Evolutionary conservation across 805 yeast species (phyloP), one percentile per base, ranked within the genome.

Genomic region (Kluyveromyces nonfermentans): DNA sequence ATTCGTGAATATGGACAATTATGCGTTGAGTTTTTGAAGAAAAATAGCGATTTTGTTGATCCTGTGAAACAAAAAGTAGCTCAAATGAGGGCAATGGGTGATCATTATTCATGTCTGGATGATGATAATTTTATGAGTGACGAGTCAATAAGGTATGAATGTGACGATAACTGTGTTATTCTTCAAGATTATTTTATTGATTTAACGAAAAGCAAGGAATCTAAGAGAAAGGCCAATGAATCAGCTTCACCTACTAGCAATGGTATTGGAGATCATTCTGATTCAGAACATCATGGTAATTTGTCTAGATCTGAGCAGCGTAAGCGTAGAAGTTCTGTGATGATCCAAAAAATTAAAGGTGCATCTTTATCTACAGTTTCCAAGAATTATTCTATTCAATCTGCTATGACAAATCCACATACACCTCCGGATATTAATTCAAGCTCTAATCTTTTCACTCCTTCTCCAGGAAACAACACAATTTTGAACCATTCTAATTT

Each of bases 1-100:
- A 95, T 95, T 19, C 85, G 86, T 67, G 82, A 85, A 6, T 86
- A 86, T 55, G 95, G 95, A 41, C 95, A 86, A 57, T 78, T 80
- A 49, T 84, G 95, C 58, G 81, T 77, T 70, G 80, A 76, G 49
- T 78, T 62, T 52, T 68, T 80, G 51, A 72, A 72, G 48, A 61
- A 62, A 33, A 54, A 52, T 40, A 49, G 48, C 35, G 51, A 48
- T 32, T 39, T 53, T 41, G 47, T 53, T 45, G 49, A 48, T 38
- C 52, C 57, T 8, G 51, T 54, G 43, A 41, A 47, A 32, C 36
- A 40, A 17, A 48, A 46, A 12, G 53, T 53, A 9, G 48, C 47
- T 21, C 43, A 48, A 33, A 45, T 49, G 28, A 51, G 46, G 40
- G 22, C 30, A 7, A 18, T 20, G 19, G 48, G 48, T 35, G 32